Base-by-base conservation (phyloP, 192 early-diverging fungal species). In the Globomyces pollinis-pini region DNA sequence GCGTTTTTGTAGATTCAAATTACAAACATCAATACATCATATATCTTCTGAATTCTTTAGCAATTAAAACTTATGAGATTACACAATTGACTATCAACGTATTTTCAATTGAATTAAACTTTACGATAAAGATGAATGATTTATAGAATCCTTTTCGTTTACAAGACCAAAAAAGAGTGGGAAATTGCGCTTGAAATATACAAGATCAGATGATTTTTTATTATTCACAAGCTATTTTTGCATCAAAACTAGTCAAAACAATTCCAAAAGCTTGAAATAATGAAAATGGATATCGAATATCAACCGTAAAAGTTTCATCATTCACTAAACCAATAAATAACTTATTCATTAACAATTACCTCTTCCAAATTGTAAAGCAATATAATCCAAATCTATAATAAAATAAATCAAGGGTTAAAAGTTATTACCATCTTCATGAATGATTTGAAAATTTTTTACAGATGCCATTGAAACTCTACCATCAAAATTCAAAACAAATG, bases 381-480 rank as follows among this genome's bases (percentile, higher is more conserved):
- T 89, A 57, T 96, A 94, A 63, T 93, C 91, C 69, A 93, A 69
- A 64, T 95, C n/a, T n/a, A n/a, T n/a, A n/a, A n/a, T n/a, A n/a
- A n/a, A n/a, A n/a, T n/a, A n/a, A n/a, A n/a, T n/a, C n/a, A n/a
- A n/a, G n/a, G n/a, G n/a, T n/a, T n/a, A n/a, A n/a, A n/a, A n/a
- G n/a, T n/a, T n/a, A n/a, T n/a, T n/a, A n/a, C n/a, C 91, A 36
- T 93, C 79, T 30, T 91, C 87, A 61, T 91, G 88, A 13, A 98
- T 87, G 30, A 98, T 88, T 71, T 96, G 94, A 64, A 98, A 94
- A 66, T 96, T 98, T 63, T 98, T 98, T 9, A 96, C 94, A 0
- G 91, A 94, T 0, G 93, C 84, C 57, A 86, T 59, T 8, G 84
- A 84, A 1, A 98, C 91, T 9, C 96, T 73, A 0, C 90, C 91